Evolutionary conservation across 352 stramenopile species (phyloP), one percentile per base, ranked within the genome.

Genomic region (Pythium apleroticum): DNA sequence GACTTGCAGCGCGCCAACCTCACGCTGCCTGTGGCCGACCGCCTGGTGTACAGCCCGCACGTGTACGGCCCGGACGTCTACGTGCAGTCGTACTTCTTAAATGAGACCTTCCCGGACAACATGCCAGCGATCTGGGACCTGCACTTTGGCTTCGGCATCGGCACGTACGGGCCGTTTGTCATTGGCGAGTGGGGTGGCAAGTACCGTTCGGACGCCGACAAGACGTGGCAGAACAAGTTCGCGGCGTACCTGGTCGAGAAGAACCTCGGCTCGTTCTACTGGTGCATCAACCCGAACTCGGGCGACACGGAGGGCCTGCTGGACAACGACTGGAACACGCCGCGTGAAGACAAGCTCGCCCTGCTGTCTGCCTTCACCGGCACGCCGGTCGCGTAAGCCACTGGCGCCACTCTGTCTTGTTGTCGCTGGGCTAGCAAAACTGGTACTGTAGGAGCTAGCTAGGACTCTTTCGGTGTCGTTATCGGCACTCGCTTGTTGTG

Each of bases 201-300:
- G 17, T 71, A 84, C 58, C 65, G 60, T 0, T 60, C 67, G 10
- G 43, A 59, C 9, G 65, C 62, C 22, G 81, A 92, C 53, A 71
- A 68, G 54, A 66, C 19, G 28, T 88, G 78, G 84, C 79, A 89
- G 57, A 67, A 67, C 7, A 60, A 35, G 17, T 89, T 88, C 50
- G 76, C 63, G 3, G 37, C 71, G 43, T 92, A 89, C 43, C 24
- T 74, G 22, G 35, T 70, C 22, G 19, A 27, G 0, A 54, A 28
- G 8, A 54, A 75, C 17, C 72, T 86, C 56, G 73, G 65, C 4
- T 70, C 68, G 15, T 73, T 92, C 56, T 87, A 86, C 60, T 92
- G 83, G 82, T 79, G 75, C 52, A 65, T 92, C 20, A 92, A 92
- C 54, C 80, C 79, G 2, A 90, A 92, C 54, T 80, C 74, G 3